A percentile compares a stretch with the other conserved stretches of the same genome.
Conservation (phyloP, 2,329 filamentous ascomycete species). For the Grosmannia clavigera region DNA sequence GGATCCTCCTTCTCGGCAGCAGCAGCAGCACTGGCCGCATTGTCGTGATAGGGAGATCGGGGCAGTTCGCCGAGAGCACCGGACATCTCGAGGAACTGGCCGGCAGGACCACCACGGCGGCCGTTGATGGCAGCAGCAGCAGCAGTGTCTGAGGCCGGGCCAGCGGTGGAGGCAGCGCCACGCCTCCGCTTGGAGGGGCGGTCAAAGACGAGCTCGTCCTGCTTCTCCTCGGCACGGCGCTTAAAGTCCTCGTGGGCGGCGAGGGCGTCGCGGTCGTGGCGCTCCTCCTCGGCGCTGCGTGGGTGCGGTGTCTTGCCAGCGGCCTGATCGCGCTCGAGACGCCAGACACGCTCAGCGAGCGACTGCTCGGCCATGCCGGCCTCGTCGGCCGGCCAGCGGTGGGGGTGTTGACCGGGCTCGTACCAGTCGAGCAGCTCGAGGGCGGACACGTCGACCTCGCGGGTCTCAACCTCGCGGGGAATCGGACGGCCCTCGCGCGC, state of each 20-base stretch:
- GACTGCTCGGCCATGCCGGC: conserved; percentile 62
- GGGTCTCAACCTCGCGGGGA: conserved; percentile 69
- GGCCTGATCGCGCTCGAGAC: conserved; percentile 44
- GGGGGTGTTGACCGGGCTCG: conserved; percentile 68
- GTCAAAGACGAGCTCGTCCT: conserved; percentile 44
- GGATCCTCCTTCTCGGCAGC: not conserved
- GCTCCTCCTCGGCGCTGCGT: conserved; percentile 40
- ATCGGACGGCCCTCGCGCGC: conserved; percentile 80
- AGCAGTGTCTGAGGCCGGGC: too few species aligned
- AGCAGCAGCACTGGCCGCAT: not conserved
- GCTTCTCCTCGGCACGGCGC: conserved; percentile 43
- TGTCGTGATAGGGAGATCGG: conserved; percentile 18
- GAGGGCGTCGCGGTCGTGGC: conserved; percentile 40
- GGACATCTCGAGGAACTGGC: conserved; percentile 38
- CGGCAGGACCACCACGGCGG: not conserved
- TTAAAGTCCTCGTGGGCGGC: conserved; percentile 45
- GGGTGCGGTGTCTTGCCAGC: conserved; percentile 31
- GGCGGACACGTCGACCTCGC: conserved; percentile 65
- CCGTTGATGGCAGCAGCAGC: too few species aligned
- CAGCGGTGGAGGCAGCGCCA: not conserved
- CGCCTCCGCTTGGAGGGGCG: conserved; percentile 27
- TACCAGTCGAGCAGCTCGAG: conserved; percentile 76
- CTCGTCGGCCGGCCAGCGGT: conserved; percentile 69
- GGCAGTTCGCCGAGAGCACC: conserved; percentile 41
- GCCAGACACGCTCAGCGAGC: conserved; percentile 61